These are phyloP conservation scores for Phytophthora boehmeriae DNA, from an alignment of 352 stramenopile genomes.

Conservation along the genomic window DNA sequence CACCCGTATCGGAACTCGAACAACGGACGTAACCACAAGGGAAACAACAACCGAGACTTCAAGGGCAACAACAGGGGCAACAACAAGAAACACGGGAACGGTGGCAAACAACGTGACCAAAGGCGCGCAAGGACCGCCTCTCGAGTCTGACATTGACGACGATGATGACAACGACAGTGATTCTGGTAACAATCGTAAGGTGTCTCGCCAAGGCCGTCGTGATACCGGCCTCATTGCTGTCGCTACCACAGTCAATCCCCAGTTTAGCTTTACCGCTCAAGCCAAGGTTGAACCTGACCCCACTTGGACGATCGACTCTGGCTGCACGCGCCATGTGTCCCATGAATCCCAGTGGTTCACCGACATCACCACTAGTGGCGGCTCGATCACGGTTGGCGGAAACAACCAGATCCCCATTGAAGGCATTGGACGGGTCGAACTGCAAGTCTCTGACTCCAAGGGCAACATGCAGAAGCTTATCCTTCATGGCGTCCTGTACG, in stretches of 20 bases:
- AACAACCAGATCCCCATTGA: too few relatives aligned
- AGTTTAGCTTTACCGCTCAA: background rate
- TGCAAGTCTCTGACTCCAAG: too few relatives aligned
- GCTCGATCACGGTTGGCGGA: too few relatives aligned
- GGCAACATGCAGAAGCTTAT: too few relatives aligned
- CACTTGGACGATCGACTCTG: constrained; percentile 8
- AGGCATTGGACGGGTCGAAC: too few relatives aligned
- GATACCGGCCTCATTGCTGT: constrained; percentile 1
- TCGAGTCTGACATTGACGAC: background rate
- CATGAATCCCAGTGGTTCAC: too few relatives aligned
- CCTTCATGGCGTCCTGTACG: too few relatives aligned
- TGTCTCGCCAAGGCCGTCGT: background rate
- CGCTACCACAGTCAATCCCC: background rate
- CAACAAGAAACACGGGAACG: background rate
- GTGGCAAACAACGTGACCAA: too few relatives aligned
- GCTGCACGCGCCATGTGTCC: background rate
- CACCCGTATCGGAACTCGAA: too few relatives aligned
- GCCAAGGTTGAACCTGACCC: background rate
- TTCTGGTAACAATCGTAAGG: background rate
- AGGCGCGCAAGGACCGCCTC: background rate
- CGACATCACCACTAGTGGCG: too few relatives aligned
- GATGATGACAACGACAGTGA: background rate
- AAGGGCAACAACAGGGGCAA: background rate
- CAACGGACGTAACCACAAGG: background rate
- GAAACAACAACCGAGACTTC: background rate